Base-by-base conservation (phyloP, 805 yeast species). In the Candida dajiaensis region DNA sequence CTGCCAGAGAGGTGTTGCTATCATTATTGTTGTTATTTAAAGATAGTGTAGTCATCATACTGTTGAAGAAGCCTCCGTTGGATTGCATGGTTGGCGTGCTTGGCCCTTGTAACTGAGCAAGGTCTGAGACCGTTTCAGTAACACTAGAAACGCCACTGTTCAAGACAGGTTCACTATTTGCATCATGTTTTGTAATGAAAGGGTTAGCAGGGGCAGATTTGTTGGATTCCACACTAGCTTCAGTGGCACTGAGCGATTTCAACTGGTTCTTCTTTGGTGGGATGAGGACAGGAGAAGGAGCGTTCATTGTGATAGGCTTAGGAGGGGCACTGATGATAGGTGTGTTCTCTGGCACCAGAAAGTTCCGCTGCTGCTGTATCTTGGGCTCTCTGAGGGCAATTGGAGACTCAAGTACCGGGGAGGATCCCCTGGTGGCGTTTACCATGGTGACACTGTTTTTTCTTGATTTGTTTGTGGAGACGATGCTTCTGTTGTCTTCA, bases 161-260 rank as follows among this genome's bases (percentile, higher is more conserved):
- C 2, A 42, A 26, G 3, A 44, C 40, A 3, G 48, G 50, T 20
- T 45, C 41, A 1, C 57, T 68, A 39, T 63, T 73, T 18, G 77
- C 81, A 53, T 77, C 80, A 28, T 74, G 69, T 42, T 58, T 69
- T 0, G 81, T 77, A 0, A 80, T 77, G 40, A 66, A 70, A 0
- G 82, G 81, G 50, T 70, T 64, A 1, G 80, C 80, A 0, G 81
- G 81, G 1, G 69, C 57, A 4, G 78, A 65, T 50, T 73, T 73
- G 25, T 62, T 37, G 18, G 23, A 36, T 6, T 25, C 23, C 39
- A 36, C 22, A 10, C 23, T 19, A 5, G 23, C n/a, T 13, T 19
- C 39, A 19, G n/a, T 36, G 16, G 23, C 25, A 13, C 23, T 20
- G 6, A 19, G 23, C 4, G n/a, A 16, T 5, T 36, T 36, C 13